Conservation (phyloP, 148 eudicot species). For the Salicornia ramosissima region DNA sequence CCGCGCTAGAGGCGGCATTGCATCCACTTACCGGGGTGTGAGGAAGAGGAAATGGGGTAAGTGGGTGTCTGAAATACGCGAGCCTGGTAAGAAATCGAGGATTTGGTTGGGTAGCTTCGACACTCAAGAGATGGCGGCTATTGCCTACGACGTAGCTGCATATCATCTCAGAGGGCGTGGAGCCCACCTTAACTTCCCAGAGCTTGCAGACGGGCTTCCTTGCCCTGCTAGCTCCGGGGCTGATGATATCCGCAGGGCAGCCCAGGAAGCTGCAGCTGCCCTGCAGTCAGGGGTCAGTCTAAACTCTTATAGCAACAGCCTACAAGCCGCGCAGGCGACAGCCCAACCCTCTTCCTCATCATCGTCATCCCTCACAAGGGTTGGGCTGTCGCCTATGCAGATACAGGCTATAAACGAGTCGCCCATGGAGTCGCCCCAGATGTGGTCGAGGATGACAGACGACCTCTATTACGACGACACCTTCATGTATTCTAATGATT, state of each 20-base stretch:
- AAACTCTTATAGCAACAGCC: slow-evolving; percentile 10
- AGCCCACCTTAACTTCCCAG: slow-evolving; percentile 59
- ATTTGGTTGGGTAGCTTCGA: slow-evolving; percentile 68
- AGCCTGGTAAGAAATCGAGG: slow-evolving; percentile 52
- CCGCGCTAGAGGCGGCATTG: slow-evolving; percentile 22
- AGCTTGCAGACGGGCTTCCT: slow-evolving; percentile 29
- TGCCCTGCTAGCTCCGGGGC: slow-evolving; percentile 41
- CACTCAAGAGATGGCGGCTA: slow-evolving; percentile 64
- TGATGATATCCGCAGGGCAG: slow-evolving; percentile 58
- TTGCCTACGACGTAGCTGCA: slow-evolving; percentile 61
- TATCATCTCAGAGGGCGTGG: slow-evolving; percentile 43
- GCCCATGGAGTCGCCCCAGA: slow-evolving; percentile 55
- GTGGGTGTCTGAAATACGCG: slow-evolving; percentile 72
- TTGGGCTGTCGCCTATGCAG: slow-evolving; percentile 55
- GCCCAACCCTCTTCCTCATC: slow-evolving; percentile 20
- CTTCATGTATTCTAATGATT: neutral
- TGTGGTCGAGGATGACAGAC: slow-evolving; percentile 42
- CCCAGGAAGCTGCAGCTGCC: slow-evolving; percentile 48
- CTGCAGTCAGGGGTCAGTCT: neutral
- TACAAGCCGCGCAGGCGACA: slow-evolving; percentile 3
- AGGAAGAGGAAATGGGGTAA: slow-evolving; percentile 68
- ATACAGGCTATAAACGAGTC: slow-evolving; percentile 73
- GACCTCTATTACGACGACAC: slow-evolving; percentile 22
- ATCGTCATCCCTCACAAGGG: slow-evolving; percentile 15
- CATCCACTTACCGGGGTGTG: slow-evolving; percentile 46